A percentile compares a stretch with the other conserved stretches of the same genome.
These are phyloP conservation scores for Penicillium sp. DNA, from an alignment of 2,329 filamentous ascomycete species.

Conservation along the genomic window DNA sequence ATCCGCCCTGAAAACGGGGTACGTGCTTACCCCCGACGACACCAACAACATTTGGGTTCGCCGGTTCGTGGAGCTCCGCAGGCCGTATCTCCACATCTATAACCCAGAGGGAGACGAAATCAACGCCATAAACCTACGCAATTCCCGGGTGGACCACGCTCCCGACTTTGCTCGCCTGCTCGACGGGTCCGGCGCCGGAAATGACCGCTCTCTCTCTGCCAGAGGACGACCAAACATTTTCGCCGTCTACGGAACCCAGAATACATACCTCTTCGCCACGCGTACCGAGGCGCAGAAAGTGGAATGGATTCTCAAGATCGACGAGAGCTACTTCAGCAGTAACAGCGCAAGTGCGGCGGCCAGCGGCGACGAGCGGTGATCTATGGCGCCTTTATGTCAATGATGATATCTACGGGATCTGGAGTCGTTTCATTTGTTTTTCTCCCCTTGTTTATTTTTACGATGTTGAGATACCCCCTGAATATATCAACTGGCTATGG, in stretches of 20 bases:
- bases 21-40: conserved; percentile 79
- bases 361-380: conserved; percentile 24
- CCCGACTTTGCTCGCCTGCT: conserved; percentile 82
- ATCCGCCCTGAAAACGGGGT: conserved; percentile 78
- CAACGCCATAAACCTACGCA: conserved; percentile 81
- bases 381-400: conserved; percentile 18
- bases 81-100: conserved; percentile 90
- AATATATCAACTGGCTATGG: conserved; percentile 34
- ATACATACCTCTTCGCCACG: conserved; percentile 92
- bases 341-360: conserved; percentile 25
- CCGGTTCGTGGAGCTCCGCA: conserved; percentile 85
- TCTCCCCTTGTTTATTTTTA: conserved; percentile 11
- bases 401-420: conserved; percentile 23
- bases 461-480: conserved; percentile 38
- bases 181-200: conserved; percentile 45
- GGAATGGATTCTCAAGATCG: conserved; percentile 94
- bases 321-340: conserved; percentile 68
- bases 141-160: conserved; percentile 87
- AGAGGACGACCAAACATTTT: conserved; percentile 70
- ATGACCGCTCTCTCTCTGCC: conserved; percentile 35
- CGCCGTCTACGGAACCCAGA: conserved; percentile 89
- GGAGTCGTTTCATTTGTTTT: conserved; percentile 18
- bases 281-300: conserved; percentile 87
- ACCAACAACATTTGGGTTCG: conserved; percentile 80
- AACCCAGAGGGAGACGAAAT: conserved; percentile 85